phyloP scores from a whole-genome alignment of 495 filamentous ascomycete species.

The Penicillium nucicola region DNA sequence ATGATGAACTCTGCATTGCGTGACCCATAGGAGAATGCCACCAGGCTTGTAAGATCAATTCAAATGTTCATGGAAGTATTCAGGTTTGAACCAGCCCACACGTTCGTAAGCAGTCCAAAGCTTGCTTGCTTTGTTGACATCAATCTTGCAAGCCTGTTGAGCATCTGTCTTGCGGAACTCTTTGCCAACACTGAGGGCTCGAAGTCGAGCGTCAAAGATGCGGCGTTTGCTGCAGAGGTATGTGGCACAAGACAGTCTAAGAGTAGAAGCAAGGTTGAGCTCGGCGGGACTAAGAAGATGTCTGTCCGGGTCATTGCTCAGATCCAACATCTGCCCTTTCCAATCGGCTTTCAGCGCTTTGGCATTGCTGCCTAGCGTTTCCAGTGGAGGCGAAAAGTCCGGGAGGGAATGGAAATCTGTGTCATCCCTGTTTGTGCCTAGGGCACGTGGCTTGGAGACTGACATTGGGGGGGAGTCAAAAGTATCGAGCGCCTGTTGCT shows the following conservation, averaged over 20 bases:
- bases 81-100: constrained; percentile 78
- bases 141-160: constrained; percentile 95
- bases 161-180: constrained; percentile 98
- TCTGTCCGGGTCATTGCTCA: constrained; percentile 74
- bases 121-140: constrained; percentile 98
- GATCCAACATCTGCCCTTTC: constrained; percentile 78
- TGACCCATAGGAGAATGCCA: background rate
- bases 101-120: constrained; percentile 89
- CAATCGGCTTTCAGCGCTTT: constrained; percentile 79
- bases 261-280: constrained; percentile 69
- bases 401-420: constrained; percentile 77
- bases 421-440: constrained; percentile 71
- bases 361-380: constrained; percentile 61
- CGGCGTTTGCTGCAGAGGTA: constrained; percentile 94
- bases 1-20: too few relatives aligned
- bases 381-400: constrained; percentile 73
- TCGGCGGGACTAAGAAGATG: constrained; percentile 78
- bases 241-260: constrained; percentile 83
- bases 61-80: constrained; percentile 55
- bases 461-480: constrained; percentile 36
- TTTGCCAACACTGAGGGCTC: constrained; percentile 66
- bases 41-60: constrained; percentile 21
- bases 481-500: constrained; percentile 43
- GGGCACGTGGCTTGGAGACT: constrained; percentile 39
- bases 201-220: constrained; percentile 78